phyloP scores from a whole-genome alignment of 148 eudicot species.

The Hydrangea macrophylla region DNA sequence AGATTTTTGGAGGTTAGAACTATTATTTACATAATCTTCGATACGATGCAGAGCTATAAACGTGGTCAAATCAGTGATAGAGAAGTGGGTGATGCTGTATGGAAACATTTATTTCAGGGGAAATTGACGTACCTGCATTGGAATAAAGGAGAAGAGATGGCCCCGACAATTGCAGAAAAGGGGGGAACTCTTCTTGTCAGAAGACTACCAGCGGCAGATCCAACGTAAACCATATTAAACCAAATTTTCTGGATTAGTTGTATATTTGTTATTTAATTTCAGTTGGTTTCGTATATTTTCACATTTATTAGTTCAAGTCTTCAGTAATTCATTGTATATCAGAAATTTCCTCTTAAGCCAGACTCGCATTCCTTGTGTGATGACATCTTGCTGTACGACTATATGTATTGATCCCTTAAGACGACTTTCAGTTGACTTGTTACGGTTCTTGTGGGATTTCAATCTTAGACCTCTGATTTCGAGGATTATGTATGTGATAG shows the following conservation, averaged over 20 bases:
- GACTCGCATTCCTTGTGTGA: no score
- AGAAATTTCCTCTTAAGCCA: no score
- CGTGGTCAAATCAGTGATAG: conserved; percentile 35
- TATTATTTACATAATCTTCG: background rate
- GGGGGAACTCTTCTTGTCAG: conserved; percentile 80
- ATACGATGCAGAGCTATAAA: conserved; percentile 38
- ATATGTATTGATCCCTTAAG: background rate
- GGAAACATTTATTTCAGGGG: conserved; percentile 50
- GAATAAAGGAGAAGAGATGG: conserved; percentile 77
- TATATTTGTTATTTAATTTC: background rate
- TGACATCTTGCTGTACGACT: no score
- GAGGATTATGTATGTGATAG: background rate
- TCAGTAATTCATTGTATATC: no score
- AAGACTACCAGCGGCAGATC: conserved; percentile 55
- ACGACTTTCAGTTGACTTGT: background rate
- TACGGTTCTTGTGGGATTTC: background rate
- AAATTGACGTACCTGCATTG: conserved; percentile 65
- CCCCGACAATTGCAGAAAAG: conserved; percentile 50
- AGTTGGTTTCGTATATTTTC: no score
- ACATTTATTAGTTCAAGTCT: no score
- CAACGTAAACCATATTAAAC: conserved; percentile 39
- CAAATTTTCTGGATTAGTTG: background rate
- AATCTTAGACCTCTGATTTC: background rate
- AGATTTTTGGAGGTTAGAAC: background rate
- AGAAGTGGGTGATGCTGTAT: conserved; percentile 41